Conservation (phyloP, 192 early-diverging fungal genomes). For the Coemansia sp. region DNA sequence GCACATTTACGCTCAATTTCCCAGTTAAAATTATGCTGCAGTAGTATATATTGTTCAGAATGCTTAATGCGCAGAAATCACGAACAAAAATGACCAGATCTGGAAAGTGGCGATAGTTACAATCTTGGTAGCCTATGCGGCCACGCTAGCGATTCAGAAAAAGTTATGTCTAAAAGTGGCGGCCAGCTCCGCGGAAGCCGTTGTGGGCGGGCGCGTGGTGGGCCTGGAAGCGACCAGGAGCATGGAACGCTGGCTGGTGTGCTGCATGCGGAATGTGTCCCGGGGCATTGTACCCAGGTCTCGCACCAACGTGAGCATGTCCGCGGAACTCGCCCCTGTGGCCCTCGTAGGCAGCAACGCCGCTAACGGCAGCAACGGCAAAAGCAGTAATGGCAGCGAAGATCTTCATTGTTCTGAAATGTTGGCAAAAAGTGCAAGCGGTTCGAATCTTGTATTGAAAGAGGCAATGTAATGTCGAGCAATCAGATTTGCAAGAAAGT, state of each 20-base stretch:
- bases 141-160: not conserved
- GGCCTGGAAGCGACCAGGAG: slow-evolving; percentile 3
- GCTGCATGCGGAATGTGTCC: slow-evolving; percentile 5
- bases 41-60: not conserved
- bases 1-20: too few species aligned
- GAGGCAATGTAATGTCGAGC: slow-evolving; percentile 4
- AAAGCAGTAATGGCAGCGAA: slow-evolving; percentile 31
- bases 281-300: slow-evolving; percentile 21
- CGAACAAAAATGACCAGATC: not conserved
- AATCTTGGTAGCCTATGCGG: not conserved
- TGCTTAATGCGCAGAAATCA: not conserved
- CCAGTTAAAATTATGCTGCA: too few species aligned
- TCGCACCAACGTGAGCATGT: slow-evolving; percentile 10
- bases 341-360: slow-evolving; percentile 27
- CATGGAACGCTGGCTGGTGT: slow-evolving; percentile 18
- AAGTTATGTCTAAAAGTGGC: not conserved
- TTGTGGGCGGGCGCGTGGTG: slow-evolving; percentile 23
- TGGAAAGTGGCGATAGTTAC: not conserved
- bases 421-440: not conserved
- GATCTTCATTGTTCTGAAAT: slow-evolving; percentile 34
- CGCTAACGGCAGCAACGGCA: slow-evolving; percentile 27
- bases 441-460: not conserved
- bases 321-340: slow-evolving; percentile 21
- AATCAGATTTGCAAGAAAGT: not conserved
- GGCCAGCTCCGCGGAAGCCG: slow-evolving; percentile 1